Evolutionary conservation across 345 rosid species (phyloP), one percentile per base, ranked within the genome.

Genomic region (Theobroma cacao): DNA sequence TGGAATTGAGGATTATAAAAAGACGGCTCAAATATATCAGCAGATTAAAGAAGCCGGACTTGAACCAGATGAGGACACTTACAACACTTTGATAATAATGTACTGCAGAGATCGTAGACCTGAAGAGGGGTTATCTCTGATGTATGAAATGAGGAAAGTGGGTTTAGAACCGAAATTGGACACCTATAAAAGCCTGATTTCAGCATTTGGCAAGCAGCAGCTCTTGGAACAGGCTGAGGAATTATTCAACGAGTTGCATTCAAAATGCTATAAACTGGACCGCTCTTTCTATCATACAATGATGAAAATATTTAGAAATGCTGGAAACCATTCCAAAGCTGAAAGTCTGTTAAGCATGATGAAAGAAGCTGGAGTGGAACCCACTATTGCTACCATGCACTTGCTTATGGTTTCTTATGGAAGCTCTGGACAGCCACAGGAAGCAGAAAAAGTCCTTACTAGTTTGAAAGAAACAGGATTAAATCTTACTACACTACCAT

Each of bases 371-470:
- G 98, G 99, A 76, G 85, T 93, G 48, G 96, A 89, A 74, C 97
- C 97, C 56, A 88, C 85, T 31, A 78, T 85, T 82, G 93, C 99
- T 63, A 93, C 99, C 78, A 92, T 93, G 99, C 99, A 95, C 87
- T 82, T 95, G 86, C 94, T 95, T 75, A 93, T 95, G 97, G 89
- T 92, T 55, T 92, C 97, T 48, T 92, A 95, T 88, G 89, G 99
- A 53, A 85, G 94, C 81, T 88, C 96, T 64, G 97, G 98, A 72
- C 87, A 89, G 76, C 99, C 99, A 45, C 85, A 87, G 78, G 94
- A 93, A 85, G 97, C 98, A 48, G 99, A 93, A 80, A 89, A 90
- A 56, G 92, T 95, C 69, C 91, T 95, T 9, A 78, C 67, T 48
- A 91, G 88, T 84, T 84, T 95, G 84, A 91, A 89, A 85, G 94